Percentiles rank a stretch among this genome's conserved stretches.
These are phyloP conservation scores for Sclerotinia sclerotiorum DNA, from an alignment of 2,329 filamentous ascomycete species.

Conservation along the genomic window DNA sequence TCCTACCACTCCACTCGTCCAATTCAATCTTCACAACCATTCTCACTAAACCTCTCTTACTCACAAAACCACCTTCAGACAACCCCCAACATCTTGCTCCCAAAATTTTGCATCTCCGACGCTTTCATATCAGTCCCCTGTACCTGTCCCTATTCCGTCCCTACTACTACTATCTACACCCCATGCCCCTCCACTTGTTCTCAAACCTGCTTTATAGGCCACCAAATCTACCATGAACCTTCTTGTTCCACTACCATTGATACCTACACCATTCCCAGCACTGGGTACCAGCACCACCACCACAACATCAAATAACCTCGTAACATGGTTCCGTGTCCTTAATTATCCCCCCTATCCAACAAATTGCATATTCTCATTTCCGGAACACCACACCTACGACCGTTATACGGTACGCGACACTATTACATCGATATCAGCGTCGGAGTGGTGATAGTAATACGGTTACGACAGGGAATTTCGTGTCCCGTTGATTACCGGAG, in stretches of 20 bases:
- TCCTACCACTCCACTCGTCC: slow-evolving; percentile 13
- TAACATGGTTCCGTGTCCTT: slow-evolving; percentile 16
- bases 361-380: background rate
- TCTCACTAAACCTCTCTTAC: background rate
- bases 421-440: background rate
- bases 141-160: slow-evolving; percentile 33
- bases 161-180: slow-evolving; percentile 31
- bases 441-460: too few species aligned
- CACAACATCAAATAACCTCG: background rate
- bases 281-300: background rate
- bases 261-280: background rate
- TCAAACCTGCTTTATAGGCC: slow-evolving; percentile 25
- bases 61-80: slow-evolving; percentile 8
- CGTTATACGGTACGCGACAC: background rate
- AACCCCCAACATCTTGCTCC: slow-evolving; percentile 13
- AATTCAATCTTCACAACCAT: too few species aligned
- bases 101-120: slow-evolving; percentile 30
- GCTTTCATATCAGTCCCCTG: slow-evolving; percentile 32
- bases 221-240: slow-evolving; percentile 15
- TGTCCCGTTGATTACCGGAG: too few species aligned
- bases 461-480: too few species aligned
- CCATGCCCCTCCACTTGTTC: slow-evolving; percentile 30
- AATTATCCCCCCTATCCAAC: slow-evolving; percentile 15
- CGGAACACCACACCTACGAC: background rate
- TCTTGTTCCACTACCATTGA: background rate